phyloP scores from a whole-genome alignment of 2,329 filamentous ascomycete genomes.

The Penicillium freii region DNA sequence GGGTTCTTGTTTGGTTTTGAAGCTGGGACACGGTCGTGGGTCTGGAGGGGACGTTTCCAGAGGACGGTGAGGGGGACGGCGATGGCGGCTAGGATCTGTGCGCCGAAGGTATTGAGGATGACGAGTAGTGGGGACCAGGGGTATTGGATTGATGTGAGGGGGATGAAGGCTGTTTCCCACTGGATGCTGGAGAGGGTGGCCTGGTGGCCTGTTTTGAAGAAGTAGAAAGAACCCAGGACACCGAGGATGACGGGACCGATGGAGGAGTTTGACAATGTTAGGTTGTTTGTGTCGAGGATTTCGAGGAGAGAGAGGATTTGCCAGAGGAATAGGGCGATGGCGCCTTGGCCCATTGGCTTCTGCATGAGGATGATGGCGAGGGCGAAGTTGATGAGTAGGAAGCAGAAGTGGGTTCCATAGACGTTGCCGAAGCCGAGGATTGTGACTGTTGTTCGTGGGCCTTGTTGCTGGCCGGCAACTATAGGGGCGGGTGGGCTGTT shows the following conservation, averaged over 20 bases:
- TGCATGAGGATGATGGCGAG: conserved; percentile 75
- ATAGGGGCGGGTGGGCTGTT: conserved; percentile 35
- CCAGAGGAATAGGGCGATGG: conserved; percentile 78
- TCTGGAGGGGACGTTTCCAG: conserved; percentile 84
- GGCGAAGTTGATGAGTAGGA: conserved; percentile 76
- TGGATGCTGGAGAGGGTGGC: conserved; percentile 84
- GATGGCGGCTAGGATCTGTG: conserved; percentile 77
- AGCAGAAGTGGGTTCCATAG: conserved; percentile 85
- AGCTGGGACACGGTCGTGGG: conserved; percentile 49
- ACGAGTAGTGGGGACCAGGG: conserved; percentile 85
- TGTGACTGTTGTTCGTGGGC: conserved; percentile 56
- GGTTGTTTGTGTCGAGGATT: conserved; percentile 60
- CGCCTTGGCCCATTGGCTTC: conserved; percentile 90
- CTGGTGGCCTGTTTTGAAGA: conserved; percentile 97
- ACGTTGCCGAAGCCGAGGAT: conserved; percentile 90
- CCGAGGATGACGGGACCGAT: conserved; percentile 83
- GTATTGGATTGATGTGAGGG: conserved; percentile 76
- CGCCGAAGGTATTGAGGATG: conserved; percentile 80
- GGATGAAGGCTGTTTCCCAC: conserved; percentile 94
- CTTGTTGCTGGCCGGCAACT: conserved; percentile 22
- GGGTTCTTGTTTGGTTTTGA: conserved; percentile 27
- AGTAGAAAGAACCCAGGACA: conserved; percentile 89
- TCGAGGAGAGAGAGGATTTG: conserved; percentile 77
- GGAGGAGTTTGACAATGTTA: conserved; percentile 60
- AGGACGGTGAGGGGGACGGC: conserved; percentile 77